Conservation (phyloP, 257 asterid genomes). For the Mitragyna speciosa region DNA sequence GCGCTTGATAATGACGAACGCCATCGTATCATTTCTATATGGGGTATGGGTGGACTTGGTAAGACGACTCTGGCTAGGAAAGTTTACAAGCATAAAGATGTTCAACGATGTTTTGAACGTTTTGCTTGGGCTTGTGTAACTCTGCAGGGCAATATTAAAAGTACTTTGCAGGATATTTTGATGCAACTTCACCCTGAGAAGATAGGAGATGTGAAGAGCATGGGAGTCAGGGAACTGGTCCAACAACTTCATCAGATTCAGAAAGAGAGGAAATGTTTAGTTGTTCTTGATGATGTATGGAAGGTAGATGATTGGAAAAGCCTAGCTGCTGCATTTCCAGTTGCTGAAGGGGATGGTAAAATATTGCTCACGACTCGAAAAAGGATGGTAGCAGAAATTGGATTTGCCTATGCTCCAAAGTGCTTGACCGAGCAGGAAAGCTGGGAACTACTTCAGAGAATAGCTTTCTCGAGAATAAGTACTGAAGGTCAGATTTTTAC, state of each 20-base stretch:
- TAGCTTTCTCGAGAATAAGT: background rate
- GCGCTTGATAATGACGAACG: background rate
- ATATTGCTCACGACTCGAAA: slow-evolving; percentile 9
- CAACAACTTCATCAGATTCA: background rate
- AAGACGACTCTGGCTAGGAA: slow-evolving; percentile 21
- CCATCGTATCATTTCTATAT: slow-evolving; percentile 1
- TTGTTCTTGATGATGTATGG: slow-evolving; percentile 21
- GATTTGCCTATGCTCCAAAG: background rate
- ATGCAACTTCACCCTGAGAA: slow-evolving; percentile 11
- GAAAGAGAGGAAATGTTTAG: background rate
- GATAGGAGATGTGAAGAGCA: background rate
- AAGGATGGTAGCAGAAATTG: background rate
- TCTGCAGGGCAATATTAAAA: slow-evolving; percentile 5
- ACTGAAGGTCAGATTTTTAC: background rate
- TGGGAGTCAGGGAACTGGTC: background rate
- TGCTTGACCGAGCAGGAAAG: background rate
- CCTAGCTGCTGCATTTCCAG: background rate
- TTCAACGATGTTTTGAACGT: background rate
- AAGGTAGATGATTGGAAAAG: slow-evolving; percentile 1
- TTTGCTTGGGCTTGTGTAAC: slow-evolving; percentile 17
- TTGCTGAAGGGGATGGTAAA: background rate
- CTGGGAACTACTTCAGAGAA: background rate
- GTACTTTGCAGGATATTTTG: background rate
- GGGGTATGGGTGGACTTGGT: slow-evolving; percentile 23
- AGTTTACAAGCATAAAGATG: background rate